A percentile compares a stretch with the other conserved stretches of the same genome.
These are phyloP conservation scores for Amanita fuliginea DNA, from an alignment of 768 basidiomycete species.

Conservation along the genomic window DNA sequence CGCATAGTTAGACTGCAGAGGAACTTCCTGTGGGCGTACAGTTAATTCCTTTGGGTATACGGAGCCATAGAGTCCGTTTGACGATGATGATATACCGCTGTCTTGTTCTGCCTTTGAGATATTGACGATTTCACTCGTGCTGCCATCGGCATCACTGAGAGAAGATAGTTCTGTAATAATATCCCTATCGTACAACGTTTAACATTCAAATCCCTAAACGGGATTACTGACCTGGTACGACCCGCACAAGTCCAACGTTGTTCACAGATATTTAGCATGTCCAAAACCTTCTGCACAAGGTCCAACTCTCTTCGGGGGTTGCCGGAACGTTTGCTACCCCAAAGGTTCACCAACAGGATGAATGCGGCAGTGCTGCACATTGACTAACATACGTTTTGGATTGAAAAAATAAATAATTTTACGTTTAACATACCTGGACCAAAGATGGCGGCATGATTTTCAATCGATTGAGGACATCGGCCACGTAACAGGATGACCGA, in stretches of 20 bases:
- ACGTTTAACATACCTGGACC: constrained; percentile 21
- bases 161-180: constrained; percentile 25
- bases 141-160: constrained; percentile 17
- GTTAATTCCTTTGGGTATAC: background rate
- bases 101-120: background rate
- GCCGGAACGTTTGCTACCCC: constrained; percentile 44
- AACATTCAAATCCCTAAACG: background rate
- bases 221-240: constrained; percentile 21
- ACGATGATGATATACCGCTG: background rate
- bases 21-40: background rate
- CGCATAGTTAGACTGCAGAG: constrained; percentile 15
- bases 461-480: constrained; percentile 38
- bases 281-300: constrained; percentile 50
- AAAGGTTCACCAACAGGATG: constrained; percentile 55
- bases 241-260: constrained; percentile 30
- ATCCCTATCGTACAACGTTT: constrained; percentile 16
- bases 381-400: constrained; percentile 12
- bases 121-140: background rate
- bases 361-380: constrained; percentile 30
- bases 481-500: constrained; percentile 59
- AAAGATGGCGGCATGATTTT: constrained; percentile 21
- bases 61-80: background rate
- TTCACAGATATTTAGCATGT: constrained; percentile 36
- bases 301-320: constrained; percentile 42
- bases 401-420: background rate